A percentile compares a stretch with the other conserved stretches of the same genome.
Evolutionary conservation across 371 early-diverging fungal species (phyloP).

Genomic region (Lichtheimia ramosa): DNA sequence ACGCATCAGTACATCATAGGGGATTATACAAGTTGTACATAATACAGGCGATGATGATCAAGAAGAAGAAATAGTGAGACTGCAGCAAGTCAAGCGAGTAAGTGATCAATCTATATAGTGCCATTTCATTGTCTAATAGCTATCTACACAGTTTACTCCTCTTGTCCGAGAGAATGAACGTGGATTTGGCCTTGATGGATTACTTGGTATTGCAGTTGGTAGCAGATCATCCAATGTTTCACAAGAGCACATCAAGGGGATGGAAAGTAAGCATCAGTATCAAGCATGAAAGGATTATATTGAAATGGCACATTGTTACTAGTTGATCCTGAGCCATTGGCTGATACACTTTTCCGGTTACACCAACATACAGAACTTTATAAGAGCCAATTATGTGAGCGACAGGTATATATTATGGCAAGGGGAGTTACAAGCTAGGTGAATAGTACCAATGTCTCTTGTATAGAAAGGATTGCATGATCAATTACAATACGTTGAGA

Average conservation of each 20-base stretch:
- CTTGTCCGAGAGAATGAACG: slow-evolving; percentile 6
- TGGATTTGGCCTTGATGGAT: slow-evolving; percentile 4
- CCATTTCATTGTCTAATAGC: too few relatives aligned
- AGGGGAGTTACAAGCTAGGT: too few relatives aligned
- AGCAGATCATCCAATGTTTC: background rate
- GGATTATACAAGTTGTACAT: background rate
- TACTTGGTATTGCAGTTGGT: slow-evolving; percentile 5
- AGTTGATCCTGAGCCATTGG: slow-evolving; percentile 5
- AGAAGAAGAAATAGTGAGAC: background rate
- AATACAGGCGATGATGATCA: background rate
- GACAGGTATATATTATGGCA: background rate
- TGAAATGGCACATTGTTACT: background rate
- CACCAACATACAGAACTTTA: background rate
- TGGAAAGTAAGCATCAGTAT: background rate
- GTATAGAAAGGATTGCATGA: background rate
- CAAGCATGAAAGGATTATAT: background rate
- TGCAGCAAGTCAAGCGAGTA: background rate
- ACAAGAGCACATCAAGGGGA: background rate
- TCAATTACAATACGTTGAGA: slow-evolving; percentile 1
- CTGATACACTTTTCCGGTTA: background rate
- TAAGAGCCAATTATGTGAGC: background rate
- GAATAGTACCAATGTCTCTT: too few relatives aligned
- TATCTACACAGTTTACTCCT: slow-evolving; percentile 1
- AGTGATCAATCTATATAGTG: background rate
- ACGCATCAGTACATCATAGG: background rate